Conservation (phyloP, 352 stramenopile species). For the Plasmopara viticola region DNA sequence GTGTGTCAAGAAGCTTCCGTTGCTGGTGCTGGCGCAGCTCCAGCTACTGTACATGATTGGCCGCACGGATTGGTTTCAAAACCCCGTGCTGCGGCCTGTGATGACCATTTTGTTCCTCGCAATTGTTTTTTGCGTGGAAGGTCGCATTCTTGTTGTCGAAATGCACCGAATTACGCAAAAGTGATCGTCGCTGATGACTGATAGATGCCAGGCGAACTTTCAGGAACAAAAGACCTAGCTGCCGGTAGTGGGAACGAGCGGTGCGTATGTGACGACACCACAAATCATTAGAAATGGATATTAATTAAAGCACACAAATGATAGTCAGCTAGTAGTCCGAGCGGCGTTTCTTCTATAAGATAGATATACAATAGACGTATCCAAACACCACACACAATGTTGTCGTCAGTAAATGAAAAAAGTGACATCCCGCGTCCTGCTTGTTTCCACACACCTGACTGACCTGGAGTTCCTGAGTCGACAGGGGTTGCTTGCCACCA, state of each 20-base stretch:
- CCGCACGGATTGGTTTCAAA: conserved; percentile 64
- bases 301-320: neutral
- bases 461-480: conserved; percentile 50
- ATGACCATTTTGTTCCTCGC: conserved; percentile 51
- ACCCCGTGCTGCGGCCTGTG: conserved; percentile 67
- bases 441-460: conserved; percentile 55
- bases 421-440: neutral
- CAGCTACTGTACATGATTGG: conserved; percentile 57
- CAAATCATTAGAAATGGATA: conserved; percentile 1
- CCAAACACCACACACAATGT: conserved; percentile 7
- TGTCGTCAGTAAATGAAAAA: conserved; percentile 6
- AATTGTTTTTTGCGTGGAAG: conserved; percentile 30
- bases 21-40: conserved; percentile 41
- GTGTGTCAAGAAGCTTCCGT: conserved; percentile 43
- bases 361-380: conserved; percentile 2
- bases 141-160: conserved; percentile 48
- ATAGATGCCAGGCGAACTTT: neutral
- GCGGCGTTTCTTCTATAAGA: conserved; percentile 49
- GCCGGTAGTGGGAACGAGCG: conserved; percentile 7
- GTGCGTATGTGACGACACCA: conserved; percentile 8
- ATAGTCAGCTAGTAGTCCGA: conserved; percentile 32
- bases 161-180: conserved; percentile 51
- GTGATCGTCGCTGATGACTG: conserved; percentile 16
- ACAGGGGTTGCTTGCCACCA: conserved; percentile 41
- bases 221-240: conserved; percentile 4